phyloP scores from a whole-genome alignment of 208 protist species.

The Wallacemonas collosoma region DNA sequence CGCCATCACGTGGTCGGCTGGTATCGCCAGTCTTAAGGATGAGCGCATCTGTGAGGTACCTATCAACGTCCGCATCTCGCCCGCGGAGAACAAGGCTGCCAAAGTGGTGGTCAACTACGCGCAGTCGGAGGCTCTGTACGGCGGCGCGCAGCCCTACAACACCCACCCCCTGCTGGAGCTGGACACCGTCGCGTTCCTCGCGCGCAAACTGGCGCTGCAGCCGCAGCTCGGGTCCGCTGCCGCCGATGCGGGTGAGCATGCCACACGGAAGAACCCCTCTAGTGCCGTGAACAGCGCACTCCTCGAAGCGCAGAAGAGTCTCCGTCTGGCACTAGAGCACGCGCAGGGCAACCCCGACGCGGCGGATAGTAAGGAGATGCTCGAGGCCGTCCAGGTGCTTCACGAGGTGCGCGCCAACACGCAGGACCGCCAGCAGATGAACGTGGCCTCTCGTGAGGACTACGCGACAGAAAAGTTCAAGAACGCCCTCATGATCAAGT shows the following conservation, averaged over 20 bases:
- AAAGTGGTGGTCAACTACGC: conserved; percentile 75
- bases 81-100: conserved; percentile 39
- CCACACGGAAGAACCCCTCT: conserved; percentile 11
- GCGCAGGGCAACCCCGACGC: conserved; percentile 16
- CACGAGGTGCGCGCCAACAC: conserved; percentile 27
- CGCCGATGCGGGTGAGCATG: conserved; percentile 19
- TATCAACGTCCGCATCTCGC: conserved; percentile 26
- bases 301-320: conserved; percentile 36
- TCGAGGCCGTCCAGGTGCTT: conserved; percentile 26
- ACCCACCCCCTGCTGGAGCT: conserved; percentile 68
- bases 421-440: conserved; percentile 43
- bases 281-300: conserved; percentile 31
- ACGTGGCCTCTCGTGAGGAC: conserved; percentile 57
- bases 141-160: conserved; percentile 42
- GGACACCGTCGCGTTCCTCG: conserved; percentile 58
- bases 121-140: conserved; percentile 47
- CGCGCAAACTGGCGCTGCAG: conserved; percentile 29
- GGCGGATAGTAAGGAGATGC: conserved; percentile 27
- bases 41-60: conserved; percentile 2
- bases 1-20: conserved; percentile 39
- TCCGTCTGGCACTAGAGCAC: conserved; percentile 26
- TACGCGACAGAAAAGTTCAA: conserved; percentile 77
- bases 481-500: conserved; percentile 89
- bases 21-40: conserved; percentile 21
- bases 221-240: conserved; percentile 21